phyloP scores from a whole-genome alignment of 352 stramenopile species.

The Phytophthora megakarya region DNA sequence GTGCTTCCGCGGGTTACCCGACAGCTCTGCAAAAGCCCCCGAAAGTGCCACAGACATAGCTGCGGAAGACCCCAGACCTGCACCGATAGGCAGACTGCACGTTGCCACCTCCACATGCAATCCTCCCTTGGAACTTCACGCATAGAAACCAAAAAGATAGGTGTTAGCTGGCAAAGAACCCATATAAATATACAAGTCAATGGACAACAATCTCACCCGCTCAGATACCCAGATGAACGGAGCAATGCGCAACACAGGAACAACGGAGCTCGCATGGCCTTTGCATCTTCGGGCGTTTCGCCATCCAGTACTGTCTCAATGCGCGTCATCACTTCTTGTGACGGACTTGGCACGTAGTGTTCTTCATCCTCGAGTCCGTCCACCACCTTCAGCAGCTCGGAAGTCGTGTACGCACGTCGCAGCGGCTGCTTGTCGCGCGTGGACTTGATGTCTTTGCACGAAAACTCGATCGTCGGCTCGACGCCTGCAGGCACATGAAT shows the following conservation, averaged over 20 bases:
- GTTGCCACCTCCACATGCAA: conserved; percentile 57
- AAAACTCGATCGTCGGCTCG: conserved; percentile 43
- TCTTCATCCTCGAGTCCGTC: conserved; percentile 40
- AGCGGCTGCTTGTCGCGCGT: conserved; percentile 36
- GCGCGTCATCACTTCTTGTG: conserved; percentile 41
- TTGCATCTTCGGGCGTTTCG: conserved; percentile 52
- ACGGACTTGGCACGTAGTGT: conserved; percentile 59
- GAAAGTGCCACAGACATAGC: conserved; percentile 89
- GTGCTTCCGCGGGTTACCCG: conserved; percentile 18
- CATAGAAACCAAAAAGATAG: not conserved
- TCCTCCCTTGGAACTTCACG: conserved; percentile 25
- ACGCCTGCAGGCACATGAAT: conserved; percentile 16
- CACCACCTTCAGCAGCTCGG: conserved; percentile 40
- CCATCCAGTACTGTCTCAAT: conserved; percentile 54
- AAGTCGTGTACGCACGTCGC: conserved; percentile 41
- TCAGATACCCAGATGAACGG: conserved; percentile 40
- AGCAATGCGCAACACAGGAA: conserved; percentile 70
- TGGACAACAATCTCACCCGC: conserved; percentile 18
- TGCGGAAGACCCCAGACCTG: conserved; percentile 91
- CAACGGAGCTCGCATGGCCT: conserved; percentile 53
- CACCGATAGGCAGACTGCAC: conserved; percentile 77
- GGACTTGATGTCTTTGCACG: conserved; percentile 60
- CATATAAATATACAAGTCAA: not conserved
- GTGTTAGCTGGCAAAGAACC: not conserved
- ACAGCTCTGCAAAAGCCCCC: conserved; percentile 57